Conservation (phyloP, 441 rosid species). For the Lepidium campestre region DNA sequence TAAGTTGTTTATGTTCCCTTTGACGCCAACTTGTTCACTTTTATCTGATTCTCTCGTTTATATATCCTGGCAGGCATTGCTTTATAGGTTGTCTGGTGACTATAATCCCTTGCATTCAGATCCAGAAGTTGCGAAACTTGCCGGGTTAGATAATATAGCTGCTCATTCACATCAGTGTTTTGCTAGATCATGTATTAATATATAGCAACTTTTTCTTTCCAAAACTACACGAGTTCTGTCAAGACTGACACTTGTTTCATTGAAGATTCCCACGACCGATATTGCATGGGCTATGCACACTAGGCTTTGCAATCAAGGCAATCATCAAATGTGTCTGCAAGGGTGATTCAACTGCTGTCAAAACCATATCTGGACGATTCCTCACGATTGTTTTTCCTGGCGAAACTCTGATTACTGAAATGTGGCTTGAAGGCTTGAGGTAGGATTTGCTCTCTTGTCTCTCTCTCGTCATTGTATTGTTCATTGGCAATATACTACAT, state of each 20-base stretch:
- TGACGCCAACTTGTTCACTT: background rate
- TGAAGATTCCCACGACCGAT: conserved; percentile 79
- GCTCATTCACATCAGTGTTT: background rate
- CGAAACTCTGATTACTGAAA: conserved; percentile 70
- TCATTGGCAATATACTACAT: background rate
- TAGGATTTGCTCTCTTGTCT: conserved; percentile 13
- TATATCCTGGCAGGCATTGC: conserved; percentile 62
- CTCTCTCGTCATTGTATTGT: background rate
- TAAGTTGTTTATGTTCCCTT: background rate
- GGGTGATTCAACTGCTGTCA: conserved; percentile 62
- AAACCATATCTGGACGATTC: conserved; percentile 65
- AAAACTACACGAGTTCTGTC: background rate
- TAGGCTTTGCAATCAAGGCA: conserved; percentile 81
- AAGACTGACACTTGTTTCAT: conserved; percentile 17
- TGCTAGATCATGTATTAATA: background rate
- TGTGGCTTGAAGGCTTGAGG: conserved; percentile 88
- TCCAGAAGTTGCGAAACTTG: conserved; percentile 62
- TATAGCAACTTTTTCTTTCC: background rate
- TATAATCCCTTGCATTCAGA: conserved; percentile 94
- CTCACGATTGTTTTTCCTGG: conserved; percentile 80
- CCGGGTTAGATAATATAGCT: conserved; percentile 52
- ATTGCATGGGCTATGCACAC: conserved; percentile 88
- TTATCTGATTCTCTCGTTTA: conserved; percentile 14
- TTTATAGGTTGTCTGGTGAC: conserved; percentile 92
- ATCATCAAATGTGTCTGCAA: conserved; percentile 68